Evolutionary conservation across 78 protist species (phyloP).

Genomic region (Dictyostelium purpureum): DNA sequence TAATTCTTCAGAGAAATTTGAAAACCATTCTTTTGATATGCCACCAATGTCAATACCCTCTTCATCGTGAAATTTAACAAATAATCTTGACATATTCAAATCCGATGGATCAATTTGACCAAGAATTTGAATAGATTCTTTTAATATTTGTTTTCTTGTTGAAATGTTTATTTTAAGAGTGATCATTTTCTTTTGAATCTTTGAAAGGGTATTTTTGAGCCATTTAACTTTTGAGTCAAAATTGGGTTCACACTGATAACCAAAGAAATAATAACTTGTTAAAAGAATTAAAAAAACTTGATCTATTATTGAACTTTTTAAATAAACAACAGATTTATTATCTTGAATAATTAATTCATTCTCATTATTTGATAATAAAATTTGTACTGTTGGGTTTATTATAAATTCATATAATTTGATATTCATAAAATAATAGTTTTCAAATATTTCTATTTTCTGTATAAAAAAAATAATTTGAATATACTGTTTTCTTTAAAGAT

Average conservation of each 20-base stretch:
- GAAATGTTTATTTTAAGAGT: slow-evolving; percentile 46
- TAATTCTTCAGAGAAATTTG: slow-evolving; percentile 27
- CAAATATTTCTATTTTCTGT: slow-evolving; percentile 27
- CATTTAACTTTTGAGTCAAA: slow-evolving; percentile 47
- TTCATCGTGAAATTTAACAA: slow-evolving; percentile 55
- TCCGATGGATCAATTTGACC: slow-evolving; percentile 7
- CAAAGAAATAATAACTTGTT: slow-evolving; percentile 35
- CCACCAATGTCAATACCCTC: slow-evolving; percentile 78
- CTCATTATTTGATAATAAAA: not conserved
- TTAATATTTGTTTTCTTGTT: not conserved
- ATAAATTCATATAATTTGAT: slow-evolving; percentile 31
- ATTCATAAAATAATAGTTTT: slow-evolving; percentile 45
- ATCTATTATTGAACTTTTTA: not conserved
- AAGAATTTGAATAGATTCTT: slow-evolving; percentile 6
- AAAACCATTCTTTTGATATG: slow-evolving; percentile 71
- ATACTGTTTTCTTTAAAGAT: not conserved
- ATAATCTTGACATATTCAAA: not conserved
- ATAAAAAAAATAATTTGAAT: not conserved
- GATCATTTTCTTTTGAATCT: slow-evolving; percentile 2
- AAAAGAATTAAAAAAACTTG: slow-evolving; percentile 20
- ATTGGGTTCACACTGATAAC: slow-evolving; percentile 47
- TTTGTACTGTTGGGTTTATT: slow-evolving; percentile 51
- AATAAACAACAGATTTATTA: slow-evolving; percentile 19
- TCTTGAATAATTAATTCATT: slow-evolving; percentile 35
- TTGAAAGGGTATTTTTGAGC: not conserved